Conservation (phyloP, 176 grass and related monocot genomes). For the Bromus sterilis region DNA sequence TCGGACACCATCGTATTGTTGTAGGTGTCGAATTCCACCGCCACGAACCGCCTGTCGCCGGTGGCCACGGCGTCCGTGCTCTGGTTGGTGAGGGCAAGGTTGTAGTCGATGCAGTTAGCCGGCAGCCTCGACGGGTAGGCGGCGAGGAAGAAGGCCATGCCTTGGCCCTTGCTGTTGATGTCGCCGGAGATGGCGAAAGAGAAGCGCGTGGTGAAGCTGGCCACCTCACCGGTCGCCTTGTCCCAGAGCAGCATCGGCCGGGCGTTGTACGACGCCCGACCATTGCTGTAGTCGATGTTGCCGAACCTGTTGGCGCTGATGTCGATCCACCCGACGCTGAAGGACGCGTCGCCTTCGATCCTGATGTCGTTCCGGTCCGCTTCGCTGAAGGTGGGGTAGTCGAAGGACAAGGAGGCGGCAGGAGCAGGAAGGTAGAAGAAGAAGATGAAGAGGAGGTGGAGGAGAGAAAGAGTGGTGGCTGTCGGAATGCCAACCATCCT, state of each 20-base stretch:
- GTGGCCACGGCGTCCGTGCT: neutral
- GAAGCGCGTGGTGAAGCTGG: conserved; percentile 17
- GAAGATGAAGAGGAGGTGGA: neutral
- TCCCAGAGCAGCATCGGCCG: neutral
- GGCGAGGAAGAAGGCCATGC: conserved; percentile 12
- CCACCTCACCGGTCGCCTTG: neutral
- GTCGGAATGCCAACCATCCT: no score
- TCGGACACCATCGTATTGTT: neutral
- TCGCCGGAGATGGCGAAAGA: neutral
- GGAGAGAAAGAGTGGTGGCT: neutral
- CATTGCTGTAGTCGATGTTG: neutral
- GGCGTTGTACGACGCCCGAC: neutral
- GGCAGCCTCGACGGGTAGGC: neutral
- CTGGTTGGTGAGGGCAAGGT: neutral
- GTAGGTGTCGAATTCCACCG: conserved; percentile 7
- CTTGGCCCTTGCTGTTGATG: neutral
- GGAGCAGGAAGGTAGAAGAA: neutral
- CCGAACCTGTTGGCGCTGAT: neutral
- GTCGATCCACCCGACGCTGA: neutral
- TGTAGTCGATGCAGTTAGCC: no score
- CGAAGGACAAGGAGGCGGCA: neutral
- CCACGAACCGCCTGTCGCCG: neutral
- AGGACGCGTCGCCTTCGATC: neutral
- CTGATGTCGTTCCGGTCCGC: neutral
- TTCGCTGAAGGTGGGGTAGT: neutral